Evolutionary conservation across 2,329 filamentous ascomycete genomes (phyloP), one percentile per base, ranked within the genome.

Genomic region (Sphaerulina musiva): DNA sequence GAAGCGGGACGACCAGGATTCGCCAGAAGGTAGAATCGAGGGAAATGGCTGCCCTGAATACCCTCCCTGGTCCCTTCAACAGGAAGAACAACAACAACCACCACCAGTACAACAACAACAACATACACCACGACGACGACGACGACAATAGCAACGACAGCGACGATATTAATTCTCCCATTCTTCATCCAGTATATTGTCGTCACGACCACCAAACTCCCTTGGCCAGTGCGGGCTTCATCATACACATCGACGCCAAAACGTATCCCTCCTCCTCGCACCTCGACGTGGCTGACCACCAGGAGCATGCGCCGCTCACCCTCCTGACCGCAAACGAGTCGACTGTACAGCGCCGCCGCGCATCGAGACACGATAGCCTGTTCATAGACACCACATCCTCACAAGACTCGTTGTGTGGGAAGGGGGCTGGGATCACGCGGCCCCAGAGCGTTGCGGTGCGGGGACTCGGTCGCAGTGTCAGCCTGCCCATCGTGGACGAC

Each of bases 241-340:
- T 44, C 40, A 29, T 44, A 14, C 41, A 51, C 26, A 20, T 12
- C 44, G 34, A 38, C 34, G n/a, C 12, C 38, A 43, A 38, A 17
- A 43, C 31, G 20, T 45, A 44, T 51, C 45, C 41, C 31, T 51
- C 20, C 20, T 20, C 48, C 41, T 31, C 40, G 14, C 41, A 44
- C 48, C 29, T 32, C 48, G 48, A 51, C 32, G 43, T 40, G 48
- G 31, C 48, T 26, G 23, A 26, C 42, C 10, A 50, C 12, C 40
- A 44, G n/a, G 23, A 59, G 32, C 42, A 65, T 61, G 61, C 59
- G 49, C 59, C 59, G 39, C 47, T 63, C 45, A 59, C 48, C 45
- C 59, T 59, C 40, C 57, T 64, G 39, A 59, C 59, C 38, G 53
- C 46, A 41, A 41, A 26, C 44, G 43, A 47, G 29, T 17, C 20